Evolutionary conservation across 495 filamentous ascomycete species (phyloP), one percentile per base, ranked within the genome.

Genomic region (Lasiosphaeria hispida): DNA sequence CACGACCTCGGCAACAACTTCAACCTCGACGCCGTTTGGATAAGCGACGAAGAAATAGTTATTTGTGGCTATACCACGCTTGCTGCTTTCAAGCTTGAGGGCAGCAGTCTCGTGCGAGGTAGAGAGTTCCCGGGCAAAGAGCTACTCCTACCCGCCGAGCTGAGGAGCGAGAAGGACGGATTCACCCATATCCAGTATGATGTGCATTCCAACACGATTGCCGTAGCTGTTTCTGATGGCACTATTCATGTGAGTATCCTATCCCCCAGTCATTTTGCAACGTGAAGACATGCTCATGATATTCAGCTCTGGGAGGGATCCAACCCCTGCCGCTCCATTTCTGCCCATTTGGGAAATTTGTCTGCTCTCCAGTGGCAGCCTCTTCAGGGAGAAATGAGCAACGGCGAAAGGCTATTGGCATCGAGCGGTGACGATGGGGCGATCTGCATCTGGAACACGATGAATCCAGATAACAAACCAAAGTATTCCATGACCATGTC

Each of bases 401-500:
- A 77, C 18, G 74, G 73, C 17, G 78, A 84, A 59, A 72, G 78
- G 37, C 63, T 84, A 34, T 63, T 84, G 18, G 81, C 78, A 44
- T 78, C 80, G 1, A 68, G 76, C 55, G 79, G 79, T 5, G 79
- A 82, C 13, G 87, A 91, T 63, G 82, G 85, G 37, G 81, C 79
- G 36, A 84, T 91, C 55, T 80, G 81, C 56, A 76, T 91, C 23
- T 92, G 88, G 88, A 82, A 86, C 60, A 79, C 83, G 10, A 70
- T 75, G n/a, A 73, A 71, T n/a, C 40, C 67, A 15, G 81, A 87
- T 19, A 71, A 80, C 43, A 83, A 84, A 39, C 69, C 77, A 0
- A 83, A 80, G 59, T 80, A 76, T 47, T 78, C 77, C 18, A 84
- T 87, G 71, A 81, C 78, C 4, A 83, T 85, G 63, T 75, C 77